A percentile compares a stretch with the other conserved stretches of the same genome.
Evolutionary conservation across 768 basidiomycete species (phyloP).

Genomic region (Podaxis pistillaris): DNA sequence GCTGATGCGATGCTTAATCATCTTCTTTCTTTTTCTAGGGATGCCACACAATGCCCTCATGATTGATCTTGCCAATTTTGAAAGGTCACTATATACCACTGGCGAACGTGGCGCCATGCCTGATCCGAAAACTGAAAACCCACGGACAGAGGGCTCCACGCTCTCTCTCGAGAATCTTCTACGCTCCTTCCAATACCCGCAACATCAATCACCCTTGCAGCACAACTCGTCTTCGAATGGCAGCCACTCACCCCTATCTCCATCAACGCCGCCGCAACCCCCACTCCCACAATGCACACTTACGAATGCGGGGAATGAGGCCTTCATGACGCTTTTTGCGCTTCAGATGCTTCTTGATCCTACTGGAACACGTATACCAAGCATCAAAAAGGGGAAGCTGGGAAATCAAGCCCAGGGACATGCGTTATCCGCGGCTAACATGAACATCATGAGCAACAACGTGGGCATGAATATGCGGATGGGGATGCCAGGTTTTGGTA

Average conservation of each 20-base stretch:
- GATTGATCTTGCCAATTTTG: conserved; percentile 63
- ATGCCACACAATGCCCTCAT: conserved; percentile 71
- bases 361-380: conserved; percentile 35
- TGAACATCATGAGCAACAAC: conserved; percentile 11
- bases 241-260: conserved; percentile 15
- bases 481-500: not conserved
- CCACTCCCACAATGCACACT: conserved; percentile 41
- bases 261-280: conserved; percentile 12
- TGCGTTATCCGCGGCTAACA: conserved; percentile 5
- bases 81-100: conserved; percentile 56
- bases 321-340: conserved; percentile 64
- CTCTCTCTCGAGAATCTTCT: conserved; percentile 66
- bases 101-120: conserved; percentile 62
- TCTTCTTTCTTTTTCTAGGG: conserved; percentile 36
- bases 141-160: conserved; percentile 48
- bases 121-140: conserved; percentile 54
- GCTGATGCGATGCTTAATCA: conserved; percentile 1
- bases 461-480: conserved; percentile 14
- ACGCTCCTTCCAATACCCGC: conserved; percentile 35
- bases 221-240: conserved; percentile 7
- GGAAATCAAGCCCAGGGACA: conserved; percentile 2
- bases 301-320: conserved; percentile 82
- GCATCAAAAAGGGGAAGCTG: conserved; percentile 27
- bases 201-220: not conserved
- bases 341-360: conserved; percentile 72